Percentiles rank a stretch among this genome's conserved stretches.
These are phyloP conservation scores for Didymella sp. DNA, from an alignment of 2,329 filamentous ascomycete genomes.

Conservation along the genomic window DNA sequence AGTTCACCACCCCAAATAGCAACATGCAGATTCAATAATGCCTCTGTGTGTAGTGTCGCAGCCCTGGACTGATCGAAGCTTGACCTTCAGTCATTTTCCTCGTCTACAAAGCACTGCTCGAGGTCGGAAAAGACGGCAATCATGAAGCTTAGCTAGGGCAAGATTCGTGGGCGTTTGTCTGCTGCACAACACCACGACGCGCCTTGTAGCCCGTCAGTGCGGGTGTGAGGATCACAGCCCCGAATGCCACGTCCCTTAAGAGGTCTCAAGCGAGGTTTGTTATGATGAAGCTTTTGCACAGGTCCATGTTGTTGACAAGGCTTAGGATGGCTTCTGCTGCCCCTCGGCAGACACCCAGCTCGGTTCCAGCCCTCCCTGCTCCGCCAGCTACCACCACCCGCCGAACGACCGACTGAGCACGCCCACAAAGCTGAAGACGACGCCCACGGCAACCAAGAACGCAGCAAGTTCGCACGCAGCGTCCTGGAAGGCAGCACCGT, in stretches of 20 bases:
- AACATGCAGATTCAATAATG: not conserved
- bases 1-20: not conserved
- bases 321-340: constrained; percentile 42
- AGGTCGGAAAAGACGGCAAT: constrained; percentile 24
- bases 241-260: constrained; percentile 40
- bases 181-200: constrained; percentile 9
- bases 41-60: not conserved
- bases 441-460: constrained; percentile 24
- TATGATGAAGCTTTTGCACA: not conserved
- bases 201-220: constrained; percentile 1
- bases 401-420: not conserved
- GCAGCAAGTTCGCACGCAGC: constrained; percentile 41
- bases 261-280: constrained; percentile 30
- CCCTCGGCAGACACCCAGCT: constrained; percentile 31
- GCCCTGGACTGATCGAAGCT: not conserved
- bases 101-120: not conserved
- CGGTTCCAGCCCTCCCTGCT: constrained; percentile 23
- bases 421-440: not conserved
- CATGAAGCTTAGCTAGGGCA: constrained; percentile 29
- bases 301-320: not conserved
- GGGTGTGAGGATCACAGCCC: not conserved
- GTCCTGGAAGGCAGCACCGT: constrained; percentile 47
- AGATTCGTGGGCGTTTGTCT: constrained; percentile 19
- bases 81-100: not conserved
- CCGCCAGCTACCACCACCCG: constrained; percentile 11